Base-by-base conservation (phyloP, 208 protist genomes). In the Porcisia deanei region DNA sequence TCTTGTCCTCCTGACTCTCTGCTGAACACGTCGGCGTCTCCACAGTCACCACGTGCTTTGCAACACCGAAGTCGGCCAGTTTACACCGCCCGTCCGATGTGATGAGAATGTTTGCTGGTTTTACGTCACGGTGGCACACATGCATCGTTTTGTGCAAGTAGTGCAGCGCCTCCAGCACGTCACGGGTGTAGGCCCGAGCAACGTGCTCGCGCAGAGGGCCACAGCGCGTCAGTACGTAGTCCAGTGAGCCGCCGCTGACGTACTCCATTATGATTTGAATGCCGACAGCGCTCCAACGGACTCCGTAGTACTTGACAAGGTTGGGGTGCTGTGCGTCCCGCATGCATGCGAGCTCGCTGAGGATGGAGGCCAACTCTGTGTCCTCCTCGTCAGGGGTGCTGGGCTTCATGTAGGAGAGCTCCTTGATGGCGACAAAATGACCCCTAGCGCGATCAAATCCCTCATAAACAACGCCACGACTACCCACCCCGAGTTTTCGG, bases 121-220 rank as follows among this genome's bases (percentile, higher is more conserved):
- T 98, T 45, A 98, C 79, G 80, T 98, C 96, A 20, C 94, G 83
- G 76, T 98, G 96, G 68, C 89, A 96, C n/a, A 98, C 88, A 37
- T 85, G 79, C 66, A 88, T 84, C 10, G 69, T 84, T 54, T 90
- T 81, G 73, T 98, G 96, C 66, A 98, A 80, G 78, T 96, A 97
- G 54, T 76, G 75, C 53, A 98, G 81, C 0, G 92, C 96, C 30
- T 86, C 79, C 1, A 96, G 81, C 8, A 98, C 84, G 60, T 98
- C 91, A 9, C 83, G 77, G 18, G 85, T 86, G 77, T 97, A 98
- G 30, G 82, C 80, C 9, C 86, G 86, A 47, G 91, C 89, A 14
- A 96, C 90, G n/a, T 54, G 43, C 82, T 98, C 94, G 18, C 82
- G 87, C 54, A 98, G 73, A 22, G 70, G 78, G 20, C 87, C 85